Base-by-base conservation (phyloP, 495 filamentous ascomycete species). In the Oidiodendron maius region DNA sequence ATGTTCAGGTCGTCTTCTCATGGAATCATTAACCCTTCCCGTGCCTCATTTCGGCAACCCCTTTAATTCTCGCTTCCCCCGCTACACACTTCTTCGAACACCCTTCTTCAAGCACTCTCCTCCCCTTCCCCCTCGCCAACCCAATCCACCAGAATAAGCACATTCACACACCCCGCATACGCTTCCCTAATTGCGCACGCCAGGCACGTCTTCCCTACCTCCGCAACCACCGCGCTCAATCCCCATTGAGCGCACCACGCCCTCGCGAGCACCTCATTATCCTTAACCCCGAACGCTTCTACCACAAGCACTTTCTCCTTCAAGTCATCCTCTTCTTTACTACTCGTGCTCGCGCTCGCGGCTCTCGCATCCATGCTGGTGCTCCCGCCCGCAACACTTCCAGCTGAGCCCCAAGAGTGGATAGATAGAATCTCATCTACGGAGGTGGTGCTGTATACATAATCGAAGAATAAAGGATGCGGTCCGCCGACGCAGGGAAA, bases 221-320 rank as follows among this genome's bases (percentile, higher is more conserved):
- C 79, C 18, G 82, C 81, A 25, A 85, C 76, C 16, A 88, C 62
- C 0, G 82, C 83, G 37, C 71, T 76, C 45, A 85, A 61, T 17
- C 84, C 84, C 76, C 81, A 82, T 50, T 83, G 80, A 51, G 77
- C 69, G 55, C 81, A 86, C 83, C 83, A 87, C 36, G 84, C 84
- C 41, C 84, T 65, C 1, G 81, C 82, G 56, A 88, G 71, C 12
- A 88, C 83, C 62, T 86, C 84, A 50, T 86, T 87, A 60, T 88
- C 84, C 39, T 61, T 63, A 22, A 81, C 81, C 9, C 84, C 84
- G 53, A 83, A 80, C 22, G 83, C 82, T 63, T 87, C 78, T 15
- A 88, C 70, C 26, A 82, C 82, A 30, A 88, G 66, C 10, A 88
- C 81, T 53, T 69, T 70, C 51, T 83, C 79, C 9, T 76, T 63